These are phyloP conservation scores for Rhynchospora breviuscula DNA, from an alignment of 176 grass and related monocot genomes.

Conservation along the genomic window DNA sequence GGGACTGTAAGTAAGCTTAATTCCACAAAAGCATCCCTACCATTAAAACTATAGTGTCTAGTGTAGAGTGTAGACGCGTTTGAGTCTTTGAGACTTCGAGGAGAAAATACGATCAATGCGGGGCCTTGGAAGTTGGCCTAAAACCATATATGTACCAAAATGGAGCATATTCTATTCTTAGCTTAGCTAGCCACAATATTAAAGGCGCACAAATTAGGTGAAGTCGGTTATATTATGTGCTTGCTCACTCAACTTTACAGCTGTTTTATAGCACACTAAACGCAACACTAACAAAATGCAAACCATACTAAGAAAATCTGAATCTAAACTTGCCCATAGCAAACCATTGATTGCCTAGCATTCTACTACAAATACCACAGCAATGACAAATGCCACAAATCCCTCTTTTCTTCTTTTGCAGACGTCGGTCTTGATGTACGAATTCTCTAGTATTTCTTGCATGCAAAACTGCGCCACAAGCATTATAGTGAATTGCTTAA, in stretches of 20 bases:
- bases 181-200: neutral
- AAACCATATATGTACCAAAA: neutral
- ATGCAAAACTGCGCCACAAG: neutral
- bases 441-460: no score
- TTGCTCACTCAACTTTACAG: neutral
- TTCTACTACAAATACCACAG: no score
- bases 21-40: neutral
- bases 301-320: no score
- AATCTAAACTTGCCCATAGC: neutral
- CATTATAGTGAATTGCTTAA: neutral
- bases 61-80: neutral
- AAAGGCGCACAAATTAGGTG: neutral
- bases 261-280: neutral
- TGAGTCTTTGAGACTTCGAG: neutral
- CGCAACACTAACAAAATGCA: neutral
- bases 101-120: neutral
- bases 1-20: neutral
- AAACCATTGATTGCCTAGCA: neutral
- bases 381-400: no score
- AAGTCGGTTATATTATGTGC: neutral
- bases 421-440: no score
- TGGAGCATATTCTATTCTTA: neutral
- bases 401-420: neutral
- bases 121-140: neutral
- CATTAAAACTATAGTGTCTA: neutral